Evolutionary conservation across 495 filamentous ascomycete genomes (phyloP), one percentile per base, ranked within the genome.

Genomic region (Thozetella sp.): DNA sequence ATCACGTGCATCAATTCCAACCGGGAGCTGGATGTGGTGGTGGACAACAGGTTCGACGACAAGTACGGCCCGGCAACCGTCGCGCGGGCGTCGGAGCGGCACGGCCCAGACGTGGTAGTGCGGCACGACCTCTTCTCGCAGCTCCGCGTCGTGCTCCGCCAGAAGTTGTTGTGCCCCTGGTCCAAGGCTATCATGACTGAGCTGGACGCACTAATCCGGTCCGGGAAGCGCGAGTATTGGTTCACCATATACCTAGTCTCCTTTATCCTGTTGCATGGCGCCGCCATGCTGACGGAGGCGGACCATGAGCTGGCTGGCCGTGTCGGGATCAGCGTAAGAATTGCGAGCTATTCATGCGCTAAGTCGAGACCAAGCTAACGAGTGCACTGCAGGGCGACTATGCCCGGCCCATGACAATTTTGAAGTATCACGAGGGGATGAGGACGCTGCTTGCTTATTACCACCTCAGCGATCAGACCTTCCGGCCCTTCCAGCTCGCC

Each of bases 211-310:
- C 52, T 71, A 53, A 64, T 71, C 0, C 56, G 64, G 51, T 61
- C 63, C 30, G 66, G 68, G 45, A 66, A 63, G 53, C 37, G 66
- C 10, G 63, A 68, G 17, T 68, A 68, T 48, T 71, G 68, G 68
- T 61, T 71, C 40, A 67, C 63, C 13, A 66, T 71, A 2, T 71
- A 71, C 55, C 55, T 61, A 1, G 19, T 57, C 40, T 60, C 68
- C 61, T 71, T 71, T 51, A 52, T 71, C 15, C 50, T 71, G 22
- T 37, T 71, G 22, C 68, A 71, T 52, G 66, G 66, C 62, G 68
- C 66, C 25, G 59, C 68, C 12, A 68, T 71, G 66, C 46, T 65
- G 23, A 68, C 68, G 20, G 43, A 48, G 9, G 9, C 43, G 3
- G 43, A 48, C n/a, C n/a, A 20, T 9, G 43, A 48, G 43, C 43